Percentiles rank a stretch among this genome's conserved stretches.
Conservation (phyloP, 1,284 basidiomycete genomes). For the Mycosarcoma maydis region DNA sequence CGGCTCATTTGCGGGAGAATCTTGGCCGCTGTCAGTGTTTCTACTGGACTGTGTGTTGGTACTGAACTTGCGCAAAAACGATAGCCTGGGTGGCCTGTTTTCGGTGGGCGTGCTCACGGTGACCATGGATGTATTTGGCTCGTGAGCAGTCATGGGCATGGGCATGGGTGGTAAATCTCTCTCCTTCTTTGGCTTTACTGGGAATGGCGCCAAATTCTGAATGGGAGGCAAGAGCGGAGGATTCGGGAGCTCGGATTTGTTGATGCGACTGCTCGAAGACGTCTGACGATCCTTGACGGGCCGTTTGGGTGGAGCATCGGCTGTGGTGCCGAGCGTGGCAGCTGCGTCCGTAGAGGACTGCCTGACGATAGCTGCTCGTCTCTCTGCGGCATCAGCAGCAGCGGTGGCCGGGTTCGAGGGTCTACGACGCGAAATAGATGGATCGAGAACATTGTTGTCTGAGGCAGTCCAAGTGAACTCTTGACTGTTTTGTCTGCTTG, state of each 20-base stretch:
- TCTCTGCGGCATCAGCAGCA: slow-evolving; percentile 51
- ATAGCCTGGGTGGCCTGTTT: slow-evolving; percentile 27
- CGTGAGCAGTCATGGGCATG: slow-evolving; percentile 30
- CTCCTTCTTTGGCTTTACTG: slow-evolving; percentile 15
- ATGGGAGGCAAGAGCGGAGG: slow-evolving; percentile 47
- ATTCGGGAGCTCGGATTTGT: slow-evolving; percentile 32
- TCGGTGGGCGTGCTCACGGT: slow-evolving; percentile 27
- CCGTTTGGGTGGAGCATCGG: slow-evolving; percentile 1
- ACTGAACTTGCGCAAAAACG: slow-evolving; percentile 44
- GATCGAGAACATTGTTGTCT: slow-evolving; percentile 11
- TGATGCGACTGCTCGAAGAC: slow-evolving; percentile 22
- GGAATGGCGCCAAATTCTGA: slow-evolving; percentile 50
- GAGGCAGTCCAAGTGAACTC: slow-evolving; percentile 2
- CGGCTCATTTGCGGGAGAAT: slow-evolving; percentile 17
- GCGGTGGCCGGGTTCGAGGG: slow-evolving; percentile 36
- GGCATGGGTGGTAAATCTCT: slow-evolving; percentile 47
- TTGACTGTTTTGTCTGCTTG: slow-evolving; percentile 28
- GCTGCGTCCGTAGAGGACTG: slow-evolving; percentile 8
- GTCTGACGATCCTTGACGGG: slow-evolving; percentile 25
- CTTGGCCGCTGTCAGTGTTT: slow-evolving; percentile 14
- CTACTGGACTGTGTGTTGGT: slow-evolving; percentile 23
- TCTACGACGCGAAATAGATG: slow-evolving; percentile 2
- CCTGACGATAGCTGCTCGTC: slow-evolving; percentile 28
- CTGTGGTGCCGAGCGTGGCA: not conserved
- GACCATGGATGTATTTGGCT: slow-evolving; percentile 13